A percentile compares a stretch with the other conserved stretches of the same genome.
These are phyloP conservation scores for Claviceps arundinis DNA, from an alignment of 2,329 filamentous ascomycete genomes.

Conservation along the genomic window DNA sequence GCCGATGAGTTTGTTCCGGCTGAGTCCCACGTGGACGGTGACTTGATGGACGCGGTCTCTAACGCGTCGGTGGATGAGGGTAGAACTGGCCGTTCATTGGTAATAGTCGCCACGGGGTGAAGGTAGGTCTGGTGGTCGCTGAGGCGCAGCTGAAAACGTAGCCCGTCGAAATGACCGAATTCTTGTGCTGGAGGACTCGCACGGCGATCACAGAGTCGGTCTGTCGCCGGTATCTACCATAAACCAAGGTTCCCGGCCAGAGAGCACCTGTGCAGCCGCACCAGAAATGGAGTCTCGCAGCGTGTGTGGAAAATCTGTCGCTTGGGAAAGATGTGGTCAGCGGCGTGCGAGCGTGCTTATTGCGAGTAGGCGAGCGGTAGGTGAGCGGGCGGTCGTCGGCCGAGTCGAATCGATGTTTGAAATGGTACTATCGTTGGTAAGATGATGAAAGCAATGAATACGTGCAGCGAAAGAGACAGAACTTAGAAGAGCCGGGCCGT, in stretches of 20 bases:
- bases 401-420: not conserved
- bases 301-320: not conserved
- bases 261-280: not conserved
- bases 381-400: not conserved
- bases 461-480: not conserved
- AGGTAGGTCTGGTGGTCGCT: not conserved
- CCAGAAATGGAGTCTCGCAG: not conserved
- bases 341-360: not conserved
- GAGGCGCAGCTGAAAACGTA: not conserved
- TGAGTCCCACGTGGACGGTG: not conserved
- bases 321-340: not conserved
- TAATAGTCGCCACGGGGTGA: not conserved
- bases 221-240: too few relatives aligned
- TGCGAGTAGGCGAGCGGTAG: not conserved
- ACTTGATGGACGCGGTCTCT: slow-evolving; percentile 10
- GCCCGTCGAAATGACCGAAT: not conserved
- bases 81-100: slow-evolving; percentile 10
- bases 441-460: not conserved
- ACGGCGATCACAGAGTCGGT: not conserved
- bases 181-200: not conserved
- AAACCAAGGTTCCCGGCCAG: not conserved
- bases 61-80: slow-evolving; percentile 15
- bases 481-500: too few relatives aligned
- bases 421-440: not conserved
- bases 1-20: not conserved